A percentile compares a stretch with the other conserved stretches of the same genome.
Conservation (phyloP, 2,329 filamentous ascomycete species). For the Hyphodiscus sp. region DNA sequence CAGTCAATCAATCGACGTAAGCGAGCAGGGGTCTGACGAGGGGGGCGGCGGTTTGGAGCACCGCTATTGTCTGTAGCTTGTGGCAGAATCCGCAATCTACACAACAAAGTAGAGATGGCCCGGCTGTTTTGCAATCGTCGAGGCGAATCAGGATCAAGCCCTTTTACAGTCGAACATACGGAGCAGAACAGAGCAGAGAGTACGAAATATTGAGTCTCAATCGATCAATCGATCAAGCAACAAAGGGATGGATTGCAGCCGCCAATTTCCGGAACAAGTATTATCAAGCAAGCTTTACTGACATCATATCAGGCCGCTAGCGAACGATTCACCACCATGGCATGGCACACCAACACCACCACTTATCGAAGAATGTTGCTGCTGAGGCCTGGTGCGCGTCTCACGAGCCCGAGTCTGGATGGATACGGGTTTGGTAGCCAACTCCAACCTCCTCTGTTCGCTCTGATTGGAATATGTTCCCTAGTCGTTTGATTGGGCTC, state of each 20-base stretch:
- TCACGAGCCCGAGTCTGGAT: too few relatives aligned
- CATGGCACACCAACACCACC: too few relatives aligned
- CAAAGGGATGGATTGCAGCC: too few relatives aligned
- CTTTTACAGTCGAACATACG: not conserved
- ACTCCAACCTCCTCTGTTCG: too few relatives aligned
- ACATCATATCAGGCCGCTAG: too few relatives aligned
- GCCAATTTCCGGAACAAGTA: too few relatives aligned
- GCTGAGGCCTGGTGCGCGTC: too few relatives aligned
- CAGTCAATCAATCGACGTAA: not conserved
- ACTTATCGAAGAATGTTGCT: too few relatives aligned
- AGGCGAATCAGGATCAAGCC: not conserved
- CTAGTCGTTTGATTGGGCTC: not conserved
- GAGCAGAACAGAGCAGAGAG: not conserved
- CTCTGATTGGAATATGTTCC: not conserved
- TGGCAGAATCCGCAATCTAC: not conserved
- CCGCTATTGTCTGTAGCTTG: not conserved
- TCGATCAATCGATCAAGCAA: too few relatives aligned
- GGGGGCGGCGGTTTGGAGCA: not conserved
- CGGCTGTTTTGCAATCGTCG: not conserved
- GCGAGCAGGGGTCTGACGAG: not conserved
- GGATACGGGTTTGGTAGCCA: too few relatives aligned
- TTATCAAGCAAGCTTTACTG: not conserved
- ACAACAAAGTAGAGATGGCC: not conserved
- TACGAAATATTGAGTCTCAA: too few relatives aligned
- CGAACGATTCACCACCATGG: too few relatives aligned